A percentile compares a stretch with the other conserved stretches of the same genome.
These are phyloP conservation scores for Penicillium sp. DNA, from an alignment of 2,329 filamentous ascomycete genomes.

Conservation along the genomic window DNA sequence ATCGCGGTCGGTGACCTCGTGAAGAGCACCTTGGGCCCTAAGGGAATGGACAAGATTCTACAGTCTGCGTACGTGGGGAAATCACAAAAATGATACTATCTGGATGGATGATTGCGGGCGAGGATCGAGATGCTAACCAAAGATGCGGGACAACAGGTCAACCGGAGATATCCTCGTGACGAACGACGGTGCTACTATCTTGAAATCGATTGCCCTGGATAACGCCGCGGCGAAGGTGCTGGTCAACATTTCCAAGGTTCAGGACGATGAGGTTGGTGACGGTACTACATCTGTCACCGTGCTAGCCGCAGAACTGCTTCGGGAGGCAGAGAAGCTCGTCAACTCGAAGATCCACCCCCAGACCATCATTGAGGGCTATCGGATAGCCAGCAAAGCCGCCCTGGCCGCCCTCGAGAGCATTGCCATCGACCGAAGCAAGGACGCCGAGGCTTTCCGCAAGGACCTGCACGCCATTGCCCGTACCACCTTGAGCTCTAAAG, in stretches of 20 bases:
- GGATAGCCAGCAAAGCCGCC: slow-evolving; percentile 91
- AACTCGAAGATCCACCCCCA: slow-evolving; percentile 99
- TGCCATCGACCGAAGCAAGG: slow-evolving; percentile 86
- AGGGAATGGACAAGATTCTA: slow-evolving; percentile 98
- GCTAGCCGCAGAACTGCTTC: slow-evolving; percentile 87
- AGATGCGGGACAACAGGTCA: slow-evolving; percentile 57
- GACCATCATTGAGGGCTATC: slow-evolving; percentile 98
- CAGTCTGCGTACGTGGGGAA: slow-evolving; percentile 76
- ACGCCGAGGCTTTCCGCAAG: slow-evolving; percentile 79
- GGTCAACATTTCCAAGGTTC: slow-evolving; percentile 98
- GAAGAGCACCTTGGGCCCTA: slow-evolving; percentile 94
- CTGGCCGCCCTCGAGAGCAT: slow-evolving; percentile 79
- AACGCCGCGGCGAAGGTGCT: slow-evolving; percentile 98
- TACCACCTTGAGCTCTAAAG: slow-evolving; percentile 96
- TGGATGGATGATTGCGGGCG: slow-evolving; percentile 15
- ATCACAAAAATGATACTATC: not conserved
- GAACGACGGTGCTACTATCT: slow-evolving; percentile 96
- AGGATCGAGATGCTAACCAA: slow-evolving; percentile 12
- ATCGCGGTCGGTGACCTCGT: slow-evolving; percentile 97
- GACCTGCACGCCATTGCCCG: slow-evolving; percentile 88
- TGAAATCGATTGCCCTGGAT: slow-evolving; percentile 97
- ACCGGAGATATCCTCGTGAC: slow-evolving; percentile 98
- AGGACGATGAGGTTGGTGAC: slow-evolving; percentile 97
- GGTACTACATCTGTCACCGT: slow-evolving; percentile 98
- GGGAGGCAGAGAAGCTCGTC: slow-evolving; percentile 95